Conservation (phyloP, 2,329 filamentous ascomycete species). For the Sporothrix inflata region DNA sequence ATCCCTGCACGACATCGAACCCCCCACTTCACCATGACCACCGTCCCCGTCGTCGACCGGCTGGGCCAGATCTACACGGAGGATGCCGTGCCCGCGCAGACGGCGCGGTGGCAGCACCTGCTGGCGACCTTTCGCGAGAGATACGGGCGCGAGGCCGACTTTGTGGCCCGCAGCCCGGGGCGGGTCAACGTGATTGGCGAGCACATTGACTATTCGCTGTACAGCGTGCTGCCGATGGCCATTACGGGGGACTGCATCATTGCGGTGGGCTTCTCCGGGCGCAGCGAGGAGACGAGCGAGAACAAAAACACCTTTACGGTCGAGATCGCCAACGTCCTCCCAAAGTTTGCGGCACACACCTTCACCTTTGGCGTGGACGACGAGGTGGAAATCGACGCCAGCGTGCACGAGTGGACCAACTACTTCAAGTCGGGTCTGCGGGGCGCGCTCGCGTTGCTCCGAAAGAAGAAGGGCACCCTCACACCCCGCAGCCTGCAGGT, state of each 20-base stretch:
- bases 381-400: constrained; percentile 76
- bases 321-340: constrained; percentile 78
- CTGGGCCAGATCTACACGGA: constrained; percentile 82
- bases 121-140: constrained; percentile 69
- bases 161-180: constrained; percentile 87
- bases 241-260: constrained; percentile 89
- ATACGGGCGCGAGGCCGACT: constrained; percentile 74
- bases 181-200: constrained; percentile 98
- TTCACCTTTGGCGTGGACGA: constrained; percentile 67
- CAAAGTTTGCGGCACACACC: constrained; percentile 74
- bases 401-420: constrained; percentile 91
- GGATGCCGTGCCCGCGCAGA: constrained; percentile 69
- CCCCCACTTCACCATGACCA: constrained; percentile 48
- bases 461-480: constrained; percentile 65
- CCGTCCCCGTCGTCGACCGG: constrained; percentile 74
- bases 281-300: no score
- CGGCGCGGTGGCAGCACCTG: constrained; percentile 74
- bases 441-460: constrained; percentile 78
- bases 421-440: constrained; percentile 94
- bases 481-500: constrained; percentile 80
- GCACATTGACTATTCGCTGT: constrained; percentile 98
- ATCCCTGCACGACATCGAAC: neutral
- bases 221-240: constrained; percentile 93
- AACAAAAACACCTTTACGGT: constrained; percentile 66
- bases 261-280: no score